A percentile compares a stretch with the other conserved stretches of the same genome.
Conservation (phyloP, 2,329 filamentous ascomycete species). For the Aphanoascus verrucosus region DNA sequence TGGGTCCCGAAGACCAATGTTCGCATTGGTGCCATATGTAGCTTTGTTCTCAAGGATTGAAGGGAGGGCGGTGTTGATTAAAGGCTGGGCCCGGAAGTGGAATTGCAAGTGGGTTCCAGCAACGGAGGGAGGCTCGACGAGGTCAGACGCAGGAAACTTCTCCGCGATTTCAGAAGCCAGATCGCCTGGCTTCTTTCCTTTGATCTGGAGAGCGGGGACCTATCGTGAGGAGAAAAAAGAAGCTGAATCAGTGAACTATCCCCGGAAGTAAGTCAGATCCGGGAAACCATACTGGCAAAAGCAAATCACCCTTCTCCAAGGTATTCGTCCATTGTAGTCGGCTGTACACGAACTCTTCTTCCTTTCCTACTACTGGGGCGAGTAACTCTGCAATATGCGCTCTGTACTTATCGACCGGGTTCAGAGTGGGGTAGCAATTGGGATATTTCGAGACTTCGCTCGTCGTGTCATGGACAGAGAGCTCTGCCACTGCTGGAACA, state of each 20-base stretch:
- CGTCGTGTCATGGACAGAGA: conserved; percentile 32
- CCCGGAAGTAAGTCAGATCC: neutral
- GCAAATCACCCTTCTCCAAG: conserved; percentile 39
- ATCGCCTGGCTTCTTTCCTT: conserved; percentile 50
- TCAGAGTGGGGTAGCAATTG: conserved; percentile 35
- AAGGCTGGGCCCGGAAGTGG: conserved; percentile 51
- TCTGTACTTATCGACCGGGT: conserved; percentile 39
- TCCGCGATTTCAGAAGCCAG: conserved; percentile 46
- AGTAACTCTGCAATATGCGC: conserved; percentile 37
- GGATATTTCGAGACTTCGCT: conserved; percentile 30
- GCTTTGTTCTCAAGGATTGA: conserved; percentile 48
- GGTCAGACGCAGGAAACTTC: conserved; percentile 48
- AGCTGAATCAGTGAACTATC: neutral
- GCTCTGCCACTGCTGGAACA: conserved; percentile 30
- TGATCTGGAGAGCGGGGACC: conserved; percentile 37
- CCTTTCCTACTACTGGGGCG: conserved; percentile 29
- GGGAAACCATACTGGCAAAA: conserved; percentile 29
- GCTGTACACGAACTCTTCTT: conserved; percentile 31
- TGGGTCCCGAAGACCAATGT: conserved; percentile 49
- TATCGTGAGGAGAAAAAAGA: conserved; percentile 15
- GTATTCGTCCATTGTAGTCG: conserved; percentile 37
- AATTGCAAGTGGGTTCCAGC: conserved; percentile 54
- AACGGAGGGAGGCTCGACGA: conserved; percentile 46
- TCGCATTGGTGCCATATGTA: conserved; percentile 51
- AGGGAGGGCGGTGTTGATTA: conserved; percentile 48